Percentiles rank a stretch among this genome's conserved stretches.
phyloP scores from a whole-genome alignment of 2,329 filamentous ascomycete species.

The Thelonectria blattea region DNA sequence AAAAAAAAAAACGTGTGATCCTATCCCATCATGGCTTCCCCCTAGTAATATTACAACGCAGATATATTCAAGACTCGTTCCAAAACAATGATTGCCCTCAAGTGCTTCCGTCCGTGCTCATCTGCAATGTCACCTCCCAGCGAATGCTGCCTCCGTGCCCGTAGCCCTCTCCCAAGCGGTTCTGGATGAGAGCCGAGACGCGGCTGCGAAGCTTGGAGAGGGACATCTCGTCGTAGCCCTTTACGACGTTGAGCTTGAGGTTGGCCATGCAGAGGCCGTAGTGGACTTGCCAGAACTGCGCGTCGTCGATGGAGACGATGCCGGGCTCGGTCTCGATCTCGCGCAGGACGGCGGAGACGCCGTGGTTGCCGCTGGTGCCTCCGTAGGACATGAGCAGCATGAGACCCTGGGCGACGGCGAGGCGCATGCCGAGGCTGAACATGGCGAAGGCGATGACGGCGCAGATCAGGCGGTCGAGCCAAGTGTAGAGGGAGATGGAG shows the following conservation, averaged over 20 bases:
- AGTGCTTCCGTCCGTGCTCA: conserved; percentile 51
- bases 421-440: conserved; percentile 83
- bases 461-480: conserved; percentile 84
- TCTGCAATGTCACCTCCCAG: conserved; percentile 94
- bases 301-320: conserved; percentile 82
- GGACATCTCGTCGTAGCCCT: conserved; percentile 71
- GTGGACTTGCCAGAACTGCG: conserved; percentile 98
- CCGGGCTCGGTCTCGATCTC: conserved; percentile 84
- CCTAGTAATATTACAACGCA: background rate
- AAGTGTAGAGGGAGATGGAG: conserved; percentile 78
- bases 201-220: conserved; percentile 76
- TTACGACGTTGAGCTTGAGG: conserved; percentile 75
- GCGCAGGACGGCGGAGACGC: conserved; percentile 76
- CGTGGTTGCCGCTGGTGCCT: conserved; percentile 45
- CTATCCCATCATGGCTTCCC: background rate
- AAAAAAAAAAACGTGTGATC: too few relatives aligned
- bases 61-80: background rate
- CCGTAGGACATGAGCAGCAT: conserved; percentile 95
- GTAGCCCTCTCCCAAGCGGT: conserved; percentile 86
- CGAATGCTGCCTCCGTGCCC: conserved; percentile 77
- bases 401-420: conserved; percentile 84
- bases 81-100: conserved; percentile 15
- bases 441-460: conserved; percentile 83
- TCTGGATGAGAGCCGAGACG: conserved; percentile 79
- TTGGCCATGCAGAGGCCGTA: conserved; percentile 97